Evolutionary conservation across 331 rosid genomes (phyloP), one percentile per base, ranked within the genome.

Genomic region (Rosa hybrid): DNA sequence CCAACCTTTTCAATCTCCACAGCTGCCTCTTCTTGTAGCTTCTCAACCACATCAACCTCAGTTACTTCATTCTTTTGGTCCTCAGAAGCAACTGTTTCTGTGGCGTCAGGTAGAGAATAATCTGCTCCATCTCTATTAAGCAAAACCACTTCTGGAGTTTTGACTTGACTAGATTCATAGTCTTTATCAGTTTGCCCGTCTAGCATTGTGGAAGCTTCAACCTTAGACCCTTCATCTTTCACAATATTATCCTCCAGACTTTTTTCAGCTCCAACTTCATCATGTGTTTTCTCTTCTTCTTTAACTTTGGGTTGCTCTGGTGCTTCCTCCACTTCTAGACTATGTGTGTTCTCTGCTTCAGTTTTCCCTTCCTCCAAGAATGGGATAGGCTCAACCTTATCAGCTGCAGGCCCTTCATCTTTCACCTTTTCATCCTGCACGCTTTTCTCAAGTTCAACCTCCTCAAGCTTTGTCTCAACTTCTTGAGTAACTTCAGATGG

Each of bases 51-150:
- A 39, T 72, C 34, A 9, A 81, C 79, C 67, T 73, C 79, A 69
- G 78, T 84, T 27, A 77, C 20, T 80, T 81, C 88, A 72, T 88
- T 87, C 82, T 82, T 87, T 78, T 84, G 87, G 44, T 86, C 88
- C 20, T 56, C 75, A 56, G 39, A 64, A 10, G 74, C 81, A 68
- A 78, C 42, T 81, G 76, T 79, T 85, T 87, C 86, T 62, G 75
- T 74, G 20, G 69, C 59, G 11, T 20, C 64, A 3, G 85, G 72
- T 25, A 83, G 85, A 80, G 81, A 56, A 79, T 44, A 9, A 44
- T 72, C 46, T 38, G 57, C 73, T 59, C 34, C 83, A 74, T 73
- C 85, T 70, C 83, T 78, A 54, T 64, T 68, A 57, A 27, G 64
- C 23, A 84, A 78, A 81, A 38, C 82, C 78, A 77, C 86, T 77